phyloP scores from a whole-genome alignment of 306 rosid species.

The Nissolia schottii region DNA sequence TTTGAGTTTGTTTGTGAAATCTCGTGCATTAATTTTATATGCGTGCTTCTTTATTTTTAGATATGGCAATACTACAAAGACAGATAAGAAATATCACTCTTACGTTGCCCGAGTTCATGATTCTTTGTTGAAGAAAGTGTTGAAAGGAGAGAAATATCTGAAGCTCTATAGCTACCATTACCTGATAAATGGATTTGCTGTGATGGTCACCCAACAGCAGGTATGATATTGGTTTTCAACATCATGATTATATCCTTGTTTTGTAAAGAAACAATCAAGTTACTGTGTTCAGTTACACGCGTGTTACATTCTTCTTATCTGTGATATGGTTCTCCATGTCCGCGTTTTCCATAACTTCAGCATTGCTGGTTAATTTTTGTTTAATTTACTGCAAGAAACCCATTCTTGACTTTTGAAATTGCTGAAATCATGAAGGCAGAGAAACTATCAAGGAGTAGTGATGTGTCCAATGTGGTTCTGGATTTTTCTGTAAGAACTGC shows the following conservation, averaged over 20 bases:
- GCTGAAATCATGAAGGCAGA: constrained; percentile 56
- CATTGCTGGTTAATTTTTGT: not conserved
- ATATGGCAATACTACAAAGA: constrained; percentile 51
- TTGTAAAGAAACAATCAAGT: not conserved
- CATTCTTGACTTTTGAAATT: constrained; percentile 17
- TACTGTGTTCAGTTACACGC: not conserved
- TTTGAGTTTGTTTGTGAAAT: constrained; percentile 6
- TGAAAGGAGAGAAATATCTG: constrained; percentile 87
- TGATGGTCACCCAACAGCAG: constrained; percentile 79
- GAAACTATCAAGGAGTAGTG: constrained; percentile 71
- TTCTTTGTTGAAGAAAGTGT: constrained; percentile 73
- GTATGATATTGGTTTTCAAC: constrained; percentile 35
- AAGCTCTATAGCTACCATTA: constrained; percentile 95
- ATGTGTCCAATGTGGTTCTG: constrained; percentile 77
- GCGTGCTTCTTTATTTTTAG: constrained; percentile 5
- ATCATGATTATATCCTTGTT: constrained; percentile 5
- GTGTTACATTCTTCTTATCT: not conserved
- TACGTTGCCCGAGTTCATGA: constrained; percentile 73
- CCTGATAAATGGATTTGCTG: constrained; percentile 90
- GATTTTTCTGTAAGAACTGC: constrained; percentile 96
- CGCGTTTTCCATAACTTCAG: not conserved
- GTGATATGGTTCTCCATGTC: not conserved
- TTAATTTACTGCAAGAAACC: not conserved
- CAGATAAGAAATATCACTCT: constrained; percentile 48
- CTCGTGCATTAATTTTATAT: constrained; percentile 16